Conservation (phyloP, 129 eudicot genomes). For the Rutidosis leptorrhynchoides region DNA sequence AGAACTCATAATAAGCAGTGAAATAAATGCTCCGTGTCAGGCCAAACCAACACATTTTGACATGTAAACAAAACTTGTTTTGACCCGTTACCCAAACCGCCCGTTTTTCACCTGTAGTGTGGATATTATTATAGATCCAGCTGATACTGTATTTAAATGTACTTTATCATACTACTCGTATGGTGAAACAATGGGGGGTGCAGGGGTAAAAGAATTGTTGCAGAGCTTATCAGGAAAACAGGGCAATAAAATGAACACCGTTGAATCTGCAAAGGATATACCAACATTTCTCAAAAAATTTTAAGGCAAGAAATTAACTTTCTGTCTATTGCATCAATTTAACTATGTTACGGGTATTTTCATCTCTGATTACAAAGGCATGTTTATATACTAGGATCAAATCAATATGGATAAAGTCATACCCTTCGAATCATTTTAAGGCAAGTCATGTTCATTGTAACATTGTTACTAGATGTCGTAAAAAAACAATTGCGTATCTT, state of each 20-base stretch:
- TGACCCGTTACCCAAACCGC: neutral
- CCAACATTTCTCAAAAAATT: constrained; percentile 58
- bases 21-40: neutral
- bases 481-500: constrained; percentile 52
- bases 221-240: constrained; percentile 87
- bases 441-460: constrained; percentile 33
- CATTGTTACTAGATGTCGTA: neutral
- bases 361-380: neutral
- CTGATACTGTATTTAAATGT: neutral
- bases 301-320: constrained; percentile 51
- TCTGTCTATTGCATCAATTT: neutral
- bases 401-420: constrained; percentile 68
- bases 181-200: constrained; percentile 30
- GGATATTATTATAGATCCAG: neutral
- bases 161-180: constrained; percentile 17
- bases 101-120: neutral
- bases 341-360: neutral
- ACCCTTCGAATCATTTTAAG: constrained; percentile 89
- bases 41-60: neutral
- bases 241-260: constrained; percentile 85
- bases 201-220: constrained; percentile 87
- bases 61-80: neutral
- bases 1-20: too few species aligned
- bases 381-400: constrained; percentile 71
- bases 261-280: constrained; percentile 80